These are phyloP conservation scores for Pichia scutulata DNA, from an alignment of 805 yeast genomes.

Conservation along the genomic window DNA sequence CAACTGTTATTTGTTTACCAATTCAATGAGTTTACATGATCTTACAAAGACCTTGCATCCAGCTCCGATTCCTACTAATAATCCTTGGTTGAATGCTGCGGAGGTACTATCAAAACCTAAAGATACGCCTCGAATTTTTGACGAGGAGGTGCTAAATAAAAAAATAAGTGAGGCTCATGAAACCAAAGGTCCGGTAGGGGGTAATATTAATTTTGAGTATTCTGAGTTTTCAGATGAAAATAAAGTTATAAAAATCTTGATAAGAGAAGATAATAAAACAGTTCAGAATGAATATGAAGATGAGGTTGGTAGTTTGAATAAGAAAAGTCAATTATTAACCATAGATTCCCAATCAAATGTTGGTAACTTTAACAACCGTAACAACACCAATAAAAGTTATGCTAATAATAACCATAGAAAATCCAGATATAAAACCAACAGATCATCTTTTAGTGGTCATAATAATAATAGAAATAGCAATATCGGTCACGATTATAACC, in stretches of 20 bases:
- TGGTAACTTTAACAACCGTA: neutral
- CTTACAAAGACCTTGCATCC: constrained; percentile 17
- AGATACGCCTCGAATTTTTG: neutral
- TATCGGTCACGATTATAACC: neutral
- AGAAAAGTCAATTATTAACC: neutral
- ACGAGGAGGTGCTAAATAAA: neutral
- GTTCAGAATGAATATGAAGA: neutral
- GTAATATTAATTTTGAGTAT: neutral
- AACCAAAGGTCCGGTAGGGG: neutral
- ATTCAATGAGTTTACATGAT: constrained; percentile 2
- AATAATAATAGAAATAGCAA: neutral
- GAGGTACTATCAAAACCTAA: constrained; percentile 1
- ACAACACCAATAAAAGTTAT: neutral
- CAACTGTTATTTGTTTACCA: neutral
- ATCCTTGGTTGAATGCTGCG: constrained; percentile 19
- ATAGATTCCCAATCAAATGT: neutral
- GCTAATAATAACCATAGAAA: neutral
- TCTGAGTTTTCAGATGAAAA: neutral
- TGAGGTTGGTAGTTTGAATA: neutral
- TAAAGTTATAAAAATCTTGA: neutral
- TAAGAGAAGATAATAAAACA: neutral
- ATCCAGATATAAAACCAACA: neutral
- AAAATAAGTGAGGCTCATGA: neutral
- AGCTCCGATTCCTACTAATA: constrained; percentile 25
- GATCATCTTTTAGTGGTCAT: neutral